These are phyloP conservation scores for Pythium sukuiense DNA, from an alignment of 352 stramenopile genomes.

Conservation along the genomic window DNA sequence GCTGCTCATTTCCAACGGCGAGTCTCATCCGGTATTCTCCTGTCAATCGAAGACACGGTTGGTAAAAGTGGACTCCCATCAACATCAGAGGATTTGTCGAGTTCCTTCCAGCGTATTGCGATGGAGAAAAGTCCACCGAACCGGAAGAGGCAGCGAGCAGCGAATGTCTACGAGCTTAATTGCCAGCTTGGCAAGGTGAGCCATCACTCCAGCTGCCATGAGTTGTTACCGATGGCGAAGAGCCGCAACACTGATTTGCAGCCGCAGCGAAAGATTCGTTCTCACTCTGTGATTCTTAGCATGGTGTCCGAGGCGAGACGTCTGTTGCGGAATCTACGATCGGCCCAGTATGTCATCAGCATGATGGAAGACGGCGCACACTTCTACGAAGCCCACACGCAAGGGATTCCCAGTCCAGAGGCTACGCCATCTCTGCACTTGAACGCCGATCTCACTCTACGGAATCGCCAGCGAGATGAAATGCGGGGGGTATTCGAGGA, in stretches of 20 bases:
- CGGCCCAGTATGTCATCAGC: constrained; percentile 55
- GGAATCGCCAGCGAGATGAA: constrained; percentile 46
- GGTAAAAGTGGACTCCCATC: background rate
- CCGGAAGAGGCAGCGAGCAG: constrained; percentile 38
- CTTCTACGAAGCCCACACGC: constrained; percentile 61
- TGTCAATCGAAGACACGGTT: background rate
- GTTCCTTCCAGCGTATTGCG: background rate
- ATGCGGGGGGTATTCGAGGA: constrained; percentile 57
- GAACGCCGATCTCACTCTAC: constrained; percentile 9
- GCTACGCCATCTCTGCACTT: constrained; percentile 22
- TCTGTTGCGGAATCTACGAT: constrained; percentile 58
- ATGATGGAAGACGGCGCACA: constrained; percentile 73
- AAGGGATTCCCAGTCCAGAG: constrained; percentile 27
- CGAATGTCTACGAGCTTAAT: constrained; percentile 37
- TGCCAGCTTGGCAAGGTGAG: constrained; percentile 48
- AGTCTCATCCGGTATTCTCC: background rate
- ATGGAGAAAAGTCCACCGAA: constrained; percentile 50
- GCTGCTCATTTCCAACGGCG: constrained; percentile 3
- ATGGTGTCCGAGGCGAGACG: constrained; percentile 48
- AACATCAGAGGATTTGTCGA: background rate
- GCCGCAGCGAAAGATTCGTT: constrained; percentile 15
- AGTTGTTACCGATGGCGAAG: constrained; percentile 23
- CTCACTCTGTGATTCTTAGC: constrained; percentile 5
- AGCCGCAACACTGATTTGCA: constrained; percentile 3
- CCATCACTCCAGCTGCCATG: constrained; percentile 45